Evolutionary conservation across 257 asterid species (phyloP), one percentile per base, ranked within the genome.

Genomic region (Solanum neorickii): DNA sequence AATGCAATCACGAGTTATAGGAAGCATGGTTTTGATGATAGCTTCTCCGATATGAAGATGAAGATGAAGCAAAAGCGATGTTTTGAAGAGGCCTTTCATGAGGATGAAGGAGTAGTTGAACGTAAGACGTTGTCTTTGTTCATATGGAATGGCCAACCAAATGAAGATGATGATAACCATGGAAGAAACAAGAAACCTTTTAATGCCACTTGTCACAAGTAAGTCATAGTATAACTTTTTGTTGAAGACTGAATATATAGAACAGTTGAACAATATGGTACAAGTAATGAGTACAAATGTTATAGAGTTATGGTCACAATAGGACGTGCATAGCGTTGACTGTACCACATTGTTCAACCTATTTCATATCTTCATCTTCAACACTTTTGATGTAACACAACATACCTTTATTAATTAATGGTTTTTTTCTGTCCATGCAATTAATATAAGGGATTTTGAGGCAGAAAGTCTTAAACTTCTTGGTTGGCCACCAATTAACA

Each of bases 401-500:
- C 65, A 56, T 56, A 56, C n/a, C 65, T 56, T 75, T 41, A 41
- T 12, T 39, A 75, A 41, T 16, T 39, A 75, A 75, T 23, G 35
- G 1, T 12, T 29, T 59, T 83, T 83, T 41, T 35, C 7, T 33
- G 35, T 11, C 20, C 12, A 15, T 52, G 35, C 23, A 60, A 60
- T 23, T 14, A 37, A 27, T 47, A 29, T 80, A 92, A 92, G 93
- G 91, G 73, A 73, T 9, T 60, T 31, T 41, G 92, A 86, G 21
- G 91, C 87, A 70, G 90, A 88, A 21, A 44, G 60, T 60, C 33
- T 31, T 73, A 49, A 86, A 39, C 84, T 87, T 7, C 65, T 18
- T 87, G 93, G 95, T 62, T 93, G 94, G 94, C 94, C 94, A 33
- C 94, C 94, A 3, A 87, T 90, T 46, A 89, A 86, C 46, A 89